Conservation (phyloP, 352 stramenopile species). For the Phytopythium ostracodes region DNA sequence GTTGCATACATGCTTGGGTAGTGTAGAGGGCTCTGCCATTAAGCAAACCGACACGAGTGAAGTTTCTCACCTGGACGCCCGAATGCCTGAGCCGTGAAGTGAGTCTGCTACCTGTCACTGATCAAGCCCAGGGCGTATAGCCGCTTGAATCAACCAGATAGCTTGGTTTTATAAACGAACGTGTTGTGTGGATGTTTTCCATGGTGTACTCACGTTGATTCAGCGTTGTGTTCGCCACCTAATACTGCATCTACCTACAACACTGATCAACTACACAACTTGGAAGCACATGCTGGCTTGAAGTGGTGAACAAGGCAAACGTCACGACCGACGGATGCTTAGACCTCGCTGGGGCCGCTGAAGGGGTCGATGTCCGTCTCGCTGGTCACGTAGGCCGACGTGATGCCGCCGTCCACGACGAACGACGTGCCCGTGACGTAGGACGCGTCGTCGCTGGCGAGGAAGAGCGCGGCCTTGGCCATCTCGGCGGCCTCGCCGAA, state of each 20-base stretch:
- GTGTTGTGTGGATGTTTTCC: neutral
- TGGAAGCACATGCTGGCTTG: neutral
- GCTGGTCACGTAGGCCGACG: slow-evolving; percentile 81
- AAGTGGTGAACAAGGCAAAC: neutral
- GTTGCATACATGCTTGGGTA: neutral
- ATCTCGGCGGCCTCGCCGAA: slow-evolving; percentile 86
- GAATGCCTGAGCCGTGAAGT: neutral
- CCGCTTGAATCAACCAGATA: neutral
- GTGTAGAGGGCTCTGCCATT: neutral
- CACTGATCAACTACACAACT: neutral
- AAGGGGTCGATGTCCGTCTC: slow-evolving; percentile 79
- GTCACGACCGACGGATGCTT: slow-evolving; percentile 12
- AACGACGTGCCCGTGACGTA: slow-evolving; percentile 88
- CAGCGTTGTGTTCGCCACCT: neutral
- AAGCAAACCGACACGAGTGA: neutral
- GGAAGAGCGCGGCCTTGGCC: slow-evolving; percentile 84
- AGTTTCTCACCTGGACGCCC: neutral
- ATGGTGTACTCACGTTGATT: neutral
- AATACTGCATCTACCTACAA: slow-evolving; percentile 7
- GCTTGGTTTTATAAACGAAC: neutral
- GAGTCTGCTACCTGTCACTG: neutral
- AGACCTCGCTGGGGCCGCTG: slow-evolving; percentile 72
- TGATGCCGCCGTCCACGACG: slow-evolving; percentile 87
- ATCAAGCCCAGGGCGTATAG: no score
- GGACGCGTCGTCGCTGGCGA: slow-evolving; percentile 80